Conservation (phyloP, 371 early-diverging fungal genomes). For the Coemansia sp. region DNA sequence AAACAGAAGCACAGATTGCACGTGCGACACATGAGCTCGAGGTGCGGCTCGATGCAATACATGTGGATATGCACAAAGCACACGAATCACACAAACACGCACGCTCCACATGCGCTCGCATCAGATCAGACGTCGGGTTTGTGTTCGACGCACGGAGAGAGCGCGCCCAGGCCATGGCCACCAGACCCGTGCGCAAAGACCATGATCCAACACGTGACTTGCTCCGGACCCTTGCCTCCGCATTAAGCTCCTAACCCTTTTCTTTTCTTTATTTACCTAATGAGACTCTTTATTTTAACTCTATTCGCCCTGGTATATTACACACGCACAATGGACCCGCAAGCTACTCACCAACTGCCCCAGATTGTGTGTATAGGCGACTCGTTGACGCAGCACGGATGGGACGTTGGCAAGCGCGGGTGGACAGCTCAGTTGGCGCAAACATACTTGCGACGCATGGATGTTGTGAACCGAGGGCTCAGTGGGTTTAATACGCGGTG, state of each 20-base stretch:
- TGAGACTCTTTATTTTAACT: neutral
- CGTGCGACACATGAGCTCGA: conserved; percentile 27
- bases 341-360: neutral
- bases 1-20: conserved; percentile 19
- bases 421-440: conserved; percentile 70
- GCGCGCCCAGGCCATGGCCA: conserved; percentile 12
- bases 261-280: neutral
- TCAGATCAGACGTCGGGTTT: conserved; percentile 14
- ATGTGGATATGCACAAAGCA: conserved; percentile 35
- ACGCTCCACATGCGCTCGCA: neutral
- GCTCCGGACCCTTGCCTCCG: conserved; percentile 15
- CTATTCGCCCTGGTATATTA: neutral
- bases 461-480: conserved; percentile 74
- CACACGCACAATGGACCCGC: no score
- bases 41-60: conserved; percentile 38
- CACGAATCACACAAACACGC: conserved; percentile 15
- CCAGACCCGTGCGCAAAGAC: neutral
- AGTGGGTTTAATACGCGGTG: conserved; percentile 75
- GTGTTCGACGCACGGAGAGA: conserved; percentile 32
- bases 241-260: neutral
- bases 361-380: conserved; percentile 39
- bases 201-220: conserved; percentile 23
- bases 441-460: conserved; percentile 69
- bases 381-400: conserved; percentile 59
- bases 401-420: conserved; percentile 62